A percentile compares a stretch with the other conserved stretches of the same genome.
Evolutionary conservation across 2,329 filamentous ascomycete genomes (phyloP).

Genomic region (Talaromyces sp.): DNA sequence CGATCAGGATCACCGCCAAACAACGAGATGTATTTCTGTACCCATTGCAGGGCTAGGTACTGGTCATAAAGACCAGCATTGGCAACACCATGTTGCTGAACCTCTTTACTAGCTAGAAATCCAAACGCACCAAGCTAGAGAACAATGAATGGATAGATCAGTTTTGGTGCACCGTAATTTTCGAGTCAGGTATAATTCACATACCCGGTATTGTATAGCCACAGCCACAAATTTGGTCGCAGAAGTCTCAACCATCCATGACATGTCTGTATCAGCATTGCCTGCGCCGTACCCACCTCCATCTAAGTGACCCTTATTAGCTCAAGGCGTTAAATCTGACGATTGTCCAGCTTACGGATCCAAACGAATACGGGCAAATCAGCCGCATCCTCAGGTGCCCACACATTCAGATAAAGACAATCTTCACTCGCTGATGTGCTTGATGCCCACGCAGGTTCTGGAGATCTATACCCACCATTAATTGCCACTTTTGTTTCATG

Average conservation of each 20-base stretch:
- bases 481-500: background rate
- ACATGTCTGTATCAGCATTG: slow-evolving; percentile 36
- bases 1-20: slow-evolving; percentile 54
- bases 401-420: slow-evolving; percentile 37
- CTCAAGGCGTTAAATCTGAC: too few relatives aligned
- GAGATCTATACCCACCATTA: background rate
- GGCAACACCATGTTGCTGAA: slow-evolving; percentile 36
- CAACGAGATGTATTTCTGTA: slow-evolving; percentile 51
- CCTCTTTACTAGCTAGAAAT: slow-evolving; percentile 42
- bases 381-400: slow-evolving; percentile 25
- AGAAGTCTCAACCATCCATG: slow-evolving; percentile 43
- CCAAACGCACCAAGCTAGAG: slow-evolving; percentile 37
- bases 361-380: slow-evolving; percentile 33
- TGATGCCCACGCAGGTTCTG: background rate
- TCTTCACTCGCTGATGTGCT: slow-evolving; percentile 22
- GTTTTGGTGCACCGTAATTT: too few relatives aligned
- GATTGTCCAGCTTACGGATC: slow-evolving; percentile 22
- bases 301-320: slow-evolving; percentile 17
- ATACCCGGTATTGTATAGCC: slow-evolving; percentile 49
- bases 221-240: slow-evolving; percentile 47
- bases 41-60: slow-evolving; percentile 56
- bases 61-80: slow-evolving; percentile 55
- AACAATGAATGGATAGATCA: too few relatives aligned
- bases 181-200: slow-evolving; percentile 4
- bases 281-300: slow-evolving; percentile 36